Percentiles rank a stretch among this genome's conserved stretches.
These are phyloP conservation scores for Meira nashicola DNA, from an alignment of 1,284 basidiomycete species.

Conservation along the genomic window DNA sequence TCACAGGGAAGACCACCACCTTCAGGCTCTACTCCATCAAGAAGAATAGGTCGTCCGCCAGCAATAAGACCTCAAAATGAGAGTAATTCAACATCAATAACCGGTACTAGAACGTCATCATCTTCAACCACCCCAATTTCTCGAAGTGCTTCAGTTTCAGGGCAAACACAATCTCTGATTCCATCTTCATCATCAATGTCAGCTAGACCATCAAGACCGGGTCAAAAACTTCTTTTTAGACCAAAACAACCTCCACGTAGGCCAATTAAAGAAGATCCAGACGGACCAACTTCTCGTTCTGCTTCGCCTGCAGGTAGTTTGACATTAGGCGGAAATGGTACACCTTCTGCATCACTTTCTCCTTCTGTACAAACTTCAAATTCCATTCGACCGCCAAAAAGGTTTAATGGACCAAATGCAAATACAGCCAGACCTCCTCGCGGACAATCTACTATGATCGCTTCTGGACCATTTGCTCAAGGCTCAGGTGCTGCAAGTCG, in stretches of 20 bases:
- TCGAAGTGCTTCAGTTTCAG: too few relatives aligned
- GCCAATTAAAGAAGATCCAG: conserved; percentile 5
- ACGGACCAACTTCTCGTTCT: neutral
- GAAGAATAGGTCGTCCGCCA: too few relatives aligned
- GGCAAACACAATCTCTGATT: neutral
- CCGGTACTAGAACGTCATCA: too few relatives aligned
- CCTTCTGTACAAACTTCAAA: too few relatives aligned
- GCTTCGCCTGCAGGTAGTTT: neutral
- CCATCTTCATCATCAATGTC: neutral
- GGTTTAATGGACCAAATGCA: too few relatives aligned
- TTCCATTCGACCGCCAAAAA: neutral
- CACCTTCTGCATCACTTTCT: neutral
- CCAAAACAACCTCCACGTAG: neutral
- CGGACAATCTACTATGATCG: conserved; percentile 65
- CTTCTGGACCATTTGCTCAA: conserved; percentile 81
- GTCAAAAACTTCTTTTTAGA: neutral
- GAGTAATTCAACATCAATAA: too few relatives aligned
- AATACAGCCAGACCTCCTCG: neutral
- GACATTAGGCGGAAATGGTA: neutral
- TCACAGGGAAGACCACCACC: too few relatives aligned
- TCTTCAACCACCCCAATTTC: too few relatives aligned
- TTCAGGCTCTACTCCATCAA: too few relatives aligned
- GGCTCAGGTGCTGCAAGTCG: conserved; percentile 59
- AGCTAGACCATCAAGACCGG: neutral
- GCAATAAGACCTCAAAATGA: too few relatives aligned